These are phyloP conservation scores for Solidago caesia DNA, from an alignment of 129 eudicot species.

Conservation along the genomic window DNA sequence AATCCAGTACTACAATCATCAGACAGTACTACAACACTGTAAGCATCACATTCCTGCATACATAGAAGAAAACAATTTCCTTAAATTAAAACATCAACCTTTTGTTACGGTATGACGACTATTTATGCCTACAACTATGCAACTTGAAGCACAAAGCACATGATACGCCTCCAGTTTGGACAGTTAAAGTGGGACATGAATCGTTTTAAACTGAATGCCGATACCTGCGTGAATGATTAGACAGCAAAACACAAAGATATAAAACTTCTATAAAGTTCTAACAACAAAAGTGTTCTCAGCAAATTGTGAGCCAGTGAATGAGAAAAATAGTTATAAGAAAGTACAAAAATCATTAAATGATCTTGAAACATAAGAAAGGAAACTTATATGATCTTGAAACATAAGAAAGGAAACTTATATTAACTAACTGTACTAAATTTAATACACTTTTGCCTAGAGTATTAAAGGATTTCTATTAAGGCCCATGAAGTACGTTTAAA, in stretches of 20 bases:
- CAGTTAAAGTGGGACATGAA: not conserved
- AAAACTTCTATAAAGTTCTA: not conserved
- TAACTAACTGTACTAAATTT: constrained; percentile 18
- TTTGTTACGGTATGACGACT: not conserved
- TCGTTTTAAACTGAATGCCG: not conserved
- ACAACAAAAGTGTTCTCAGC: not conserved
- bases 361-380: constrained; percentile 24
- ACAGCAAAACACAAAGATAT: not conserved
- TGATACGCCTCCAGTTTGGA: constrained; percentile 12
- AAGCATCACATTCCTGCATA: constrained; percentile 56
- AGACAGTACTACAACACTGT: constrained; percentile 48
- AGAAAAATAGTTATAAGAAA: constrained; percentile 3
- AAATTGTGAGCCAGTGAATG: not conserved
- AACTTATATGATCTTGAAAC: constrained; percentile 19
- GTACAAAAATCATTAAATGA: constrained; percentile 31
- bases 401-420: constrained; percentile 23
- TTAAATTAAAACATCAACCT: constrained; percentile 11
- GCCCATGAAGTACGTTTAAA: constrained; percentile 4
- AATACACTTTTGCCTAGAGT: constrained; percentile 7
- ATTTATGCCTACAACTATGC: not conserved
- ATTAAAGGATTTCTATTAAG: constrained; percentile 1
- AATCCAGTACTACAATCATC: constrained; percentile 48
- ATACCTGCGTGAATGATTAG: not conserved
- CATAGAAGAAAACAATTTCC: constrained; percentile 8
- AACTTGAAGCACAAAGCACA: not conserved